Evolutionary conservation across 208 protist genomes (phyloP).

Genomic region (Leishmania turanica): DNA sequence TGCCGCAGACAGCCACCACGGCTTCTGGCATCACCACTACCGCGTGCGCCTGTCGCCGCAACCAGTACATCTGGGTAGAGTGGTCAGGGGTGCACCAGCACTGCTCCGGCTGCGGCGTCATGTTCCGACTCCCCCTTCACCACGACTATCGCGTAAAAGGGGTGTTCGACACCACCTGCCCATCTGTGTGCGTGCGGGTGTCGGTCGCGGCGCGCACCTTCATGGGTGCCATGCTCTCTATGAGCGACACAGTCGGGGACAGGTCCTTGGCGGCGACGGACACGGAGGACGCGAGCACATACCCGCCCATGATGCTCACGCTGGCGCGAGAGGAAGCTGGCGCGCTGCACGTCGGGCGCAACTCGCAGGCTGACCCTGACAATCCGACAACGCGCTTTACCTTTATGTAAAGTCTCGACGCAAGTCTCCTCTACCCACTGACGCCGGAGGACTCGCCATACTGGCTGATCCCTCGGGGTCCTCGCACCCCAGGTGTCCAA

Average conservation of each 20-base stretch:
- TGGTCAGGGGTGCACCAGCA: conserved; percentile 60
- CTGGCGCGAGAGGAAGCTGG: conserved; percentile 14
- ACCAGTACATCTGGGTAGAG: conserved; percentile 61
- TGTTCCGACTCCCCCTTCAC: conserved; percentile 38
- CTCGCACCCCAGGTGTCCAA: conserved; percentile 15
- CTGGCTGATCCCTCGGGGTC: conserved; percentile 59
- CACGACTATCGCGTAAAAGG: conserved; percentile 55
- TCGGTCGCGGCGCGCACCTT: conserved; percentile 30
- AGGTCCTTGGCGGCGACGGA: not conserved
- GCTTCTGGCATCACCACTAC: not conserved
- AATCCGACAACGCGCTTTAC: conserved; percentile 42
- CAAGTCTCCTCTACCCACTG: conserved; percentile 45
- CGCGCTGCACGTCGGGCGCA: conserved; percentile 17
- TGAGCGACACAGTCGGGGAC: not conserved
- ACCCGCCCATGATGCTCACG: conserved; percentile 37
- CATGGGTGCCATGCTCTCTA: conserved; percentile 30
- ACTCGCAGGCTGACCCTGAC: conserved; percentile 41
- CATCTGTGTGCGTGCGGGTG: conserved; percentile 51
- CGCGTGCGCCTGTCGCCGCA: conserved; percentile 15
- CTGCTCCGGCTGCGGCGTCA: conserved; percentile 62
- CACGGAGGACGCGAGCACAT: not conserved
- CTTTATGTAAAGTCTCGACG: conserved; percentile 48
- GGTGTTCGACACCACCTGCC: conserved; percentile 37
- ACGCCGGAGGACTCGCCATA: conserved; percentile 59
- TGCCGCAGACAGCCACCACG: not conserved